These are phyloP conservation scores for Dactylellina drechsleri DNA, from an alignment of 2,329 filamentous ascomycete species.

Conservation along the genomic window DNA sequence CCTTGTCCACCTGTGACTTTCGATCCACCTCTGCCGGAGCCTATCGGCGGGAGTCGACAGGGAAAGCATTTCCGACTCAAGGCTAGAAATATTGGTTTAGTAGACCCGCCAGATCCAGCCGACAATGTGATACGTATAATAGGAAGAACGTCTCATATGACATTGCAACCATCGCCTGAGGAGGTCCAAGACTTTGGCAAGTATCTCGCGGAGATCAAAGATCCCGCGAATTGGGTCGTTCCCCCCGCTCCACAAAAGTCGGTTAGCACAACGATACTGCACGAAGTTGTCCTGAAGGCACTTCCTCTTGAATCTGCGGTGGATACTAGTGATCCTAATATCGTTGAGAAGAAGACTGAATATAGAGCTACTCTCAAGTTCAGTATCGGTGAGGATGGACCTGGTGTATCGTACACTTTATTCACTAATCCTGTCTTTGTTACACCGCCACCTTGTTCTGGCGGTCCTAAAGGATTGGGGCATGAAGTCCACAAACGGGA, in stretches of 20 bases:
- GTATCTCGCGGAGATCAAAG: constrained; percentile 17
- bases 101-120: constrained; percentile 36
- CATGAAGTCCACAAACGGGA: constrained; percentile 36
- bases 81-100: constrained; percentile 19
- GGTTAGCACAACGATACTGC: background rate
- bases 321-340: constrained; percentile 22
- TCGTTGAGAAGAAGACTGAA: constrained; percentile 26
- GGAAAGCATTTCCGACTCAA: constrained; percentile 1
- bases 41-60: no score
- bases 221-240: constrained; percentile 27
- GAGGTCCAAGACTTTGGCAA: constrained; percentile 14
- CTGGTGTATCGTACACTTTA: constrained; percentile 23
- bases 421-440: constrained; percentile 47
- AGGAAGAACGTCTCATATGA: constrained; percentile 15
- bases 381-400: constrained; percentile 13
- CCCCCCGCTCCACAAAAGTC: constrained; percentile 10
- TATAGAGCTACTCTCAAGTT: constrained; percentile 46
- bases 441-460: constrained; percentile 19
- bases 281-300: constrained; percentile 21
- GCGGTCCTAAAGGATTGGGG: background rate
- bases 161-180: constrained; percentile 10
- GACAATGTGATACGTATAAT: constrained; percentile 32
- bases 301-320: constrained; percentile 30
- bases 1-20: no score
- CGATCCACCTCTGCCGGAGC: no score